Base-by-base conservation (phyloP, 2,329 filamentous ascomycete genomes). In the Penicillium sp. region DNA sequence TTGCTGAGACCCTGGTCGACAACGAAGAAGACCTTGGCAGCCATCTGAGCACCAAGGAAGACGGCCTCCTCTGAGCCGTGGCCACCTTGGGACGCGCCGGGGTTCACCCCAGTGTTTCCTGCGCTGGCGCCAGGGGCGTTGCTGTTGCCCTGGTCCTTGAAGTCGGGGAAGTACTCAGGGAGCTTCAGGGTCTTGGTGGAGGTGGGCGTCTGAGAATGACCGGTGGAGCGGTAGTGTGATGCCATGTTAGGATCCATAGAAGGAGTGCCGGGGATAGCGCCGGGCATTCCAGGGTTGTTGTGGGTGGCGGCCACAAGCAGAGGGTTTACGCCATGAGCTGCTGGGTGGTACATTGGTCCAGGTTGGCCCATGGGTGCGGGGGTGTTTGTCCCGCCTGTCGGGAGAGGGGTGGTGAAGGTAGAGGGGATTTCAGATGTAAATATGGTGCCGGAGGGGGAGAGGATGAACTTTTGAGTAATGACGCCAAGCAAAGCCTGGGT, bases 361-460 rank as follows among this genome's bases (percentile, higher is more conserved):
- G 65, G 76, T 71, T 66, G 79, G 68, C 72, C 72, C 41, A 67
- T 65, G 31, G 64, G 60, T 44, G 77, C 67, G 2, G 90, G 90
- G 0, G 94, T 95, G 1, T 93, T 97, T 73, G 96, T 94, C 14
- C 92, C 86, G 32, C 93, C 93, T 1, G 93, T 97, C 18, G 91
- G 92, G 10, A 88, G 83, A 1, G 94, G 94, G 0, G 94, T 97
- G 29, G 90, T 92, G 69, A 97, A 84, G 75, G 94, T 93, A 8
- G 92, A 97, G 7, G 94, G 94, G 36, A 97, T 86, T 74, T 99
- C 94, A 21, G 92, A 96, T 34, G 92, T 96, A 80, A 97, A 97
- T 67, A 97, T 97, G 40, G 92, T 97, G 47, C 91, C 92, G 1
- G 91, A 93, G 27, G 94, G 94, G 2, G 92, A 96, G 62, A 99